These are phyloP conservation scores for Mycena galericulata DNA, from an alignment of 768 basidiomycete species.

Conservation along the genomic window DNA sequence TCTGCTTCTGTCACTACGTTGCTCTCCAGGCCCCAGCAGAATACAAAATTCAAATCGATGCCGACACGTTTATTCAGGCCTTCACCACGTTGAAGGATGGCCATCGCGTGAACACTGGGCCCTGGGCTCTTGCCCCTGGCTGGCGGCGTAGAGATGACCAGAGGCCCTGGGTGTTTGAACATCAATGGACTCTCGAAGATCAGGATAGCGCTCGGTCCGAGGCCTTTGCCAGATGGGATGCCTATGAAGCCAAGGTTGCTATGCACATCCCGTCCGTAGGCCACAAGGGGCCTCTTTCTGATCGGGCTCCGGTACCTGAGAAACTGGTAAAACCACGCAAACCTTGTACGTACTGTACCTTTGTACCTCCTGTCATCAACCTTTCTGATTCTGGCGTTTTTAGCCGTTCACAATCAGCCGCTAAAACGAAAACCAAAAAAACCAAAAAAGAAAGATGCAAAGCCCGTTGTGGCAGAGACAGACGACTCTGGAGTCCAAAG, in stretches of 20 bases:
- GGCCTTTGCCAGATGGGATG: not conserved
- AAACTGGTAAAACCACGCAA: too few species aligned
- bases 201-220: not conserved
- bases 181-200: not conserved
- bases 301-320: too few species aligned
- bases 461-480: too few species aligned
- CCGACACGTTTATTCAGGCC: conserved; percentile 4
- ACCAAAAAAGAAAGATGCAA: too few species aligned
- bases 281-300: not conserved
- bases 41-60: conserved; percentile 3
- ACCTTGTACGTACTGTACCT: too few species aligned
- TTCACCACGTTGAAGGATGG: not conserved
- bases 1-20: not conserved
- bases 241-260: not conserved
- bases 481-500: too few species aligned
- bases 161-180: not conserved
- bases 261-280: not conserved
- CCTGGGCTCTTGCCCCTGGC: conserved; percentile 14
- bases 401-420: too few species aligned
- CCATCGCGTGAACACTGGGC: not conserved
- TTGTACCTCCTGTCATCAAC: too few species aligned
- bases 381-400: too few species aligned
- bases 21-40: not conserved
- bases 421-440: too few species aligned
- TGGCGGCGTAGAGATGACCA: too few species aligned